These are phyloP conservation scores for Heritiera fomes DNA, from an alignment of 345 rosid species.

Conservation along the genomic window DNA sequence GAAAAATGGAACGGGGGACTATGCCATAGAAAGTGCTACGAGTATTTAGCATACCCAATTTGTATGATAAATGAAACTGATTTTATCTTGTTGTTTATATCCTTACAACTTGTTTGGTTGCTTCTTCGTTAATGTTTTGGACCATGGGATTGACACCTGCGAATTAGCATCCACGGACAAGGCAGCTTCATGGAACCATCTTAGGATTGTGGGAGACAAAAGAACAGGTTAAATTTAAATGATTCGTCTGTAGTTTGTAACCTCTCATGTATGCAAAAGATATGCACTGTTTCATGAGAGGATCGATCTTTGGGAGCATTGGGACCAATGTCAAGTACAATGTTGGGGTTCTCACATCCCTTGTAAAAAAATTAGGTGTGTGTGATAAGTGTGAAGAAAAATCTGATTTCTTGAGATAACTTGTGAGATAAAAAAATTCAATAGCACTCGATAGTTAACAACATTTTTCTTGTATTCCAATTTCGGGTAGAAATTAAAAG, in stretches of 20 bases:
- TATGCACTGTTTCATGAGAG: neutral
- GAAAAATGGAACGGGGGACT: neutral
- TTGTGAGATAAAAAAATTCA: no score
- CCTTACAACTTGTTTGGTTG: neutral
- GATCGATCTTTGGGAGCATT: no score
- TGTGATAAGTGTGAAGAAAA: no score
- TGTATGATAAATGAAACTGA: neutral
- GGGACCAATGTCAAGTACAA: no score
- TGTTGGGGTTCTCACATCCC: no score
- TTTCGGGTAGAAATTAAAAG: no score
- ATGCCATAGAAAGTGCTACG: neutral
- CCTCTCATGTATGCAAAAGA: neutral
- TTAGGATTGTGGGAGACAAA: neutral
- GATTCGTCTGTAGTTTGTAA: no score
- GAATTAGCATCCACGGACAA: neutral
- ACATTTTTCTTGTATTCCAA: no score
- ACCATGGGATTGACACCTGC: neutral
- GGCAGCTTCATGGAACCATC: slow-evolving; percentile 3
- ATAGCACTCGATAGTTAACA: no score
- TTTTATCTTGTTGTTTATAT: neutral
- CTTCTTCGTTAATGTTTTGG: slow-evolving; percentile 6
- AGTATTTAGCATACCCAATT: neutral
- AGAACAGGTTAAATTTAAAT: neutral
- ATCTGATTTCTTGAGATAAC: no score
- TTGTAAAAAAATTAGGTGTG: no score